Base-by-base conservation (phyloP, 306 rosid species). In the Calophaca sinica region DNA sequence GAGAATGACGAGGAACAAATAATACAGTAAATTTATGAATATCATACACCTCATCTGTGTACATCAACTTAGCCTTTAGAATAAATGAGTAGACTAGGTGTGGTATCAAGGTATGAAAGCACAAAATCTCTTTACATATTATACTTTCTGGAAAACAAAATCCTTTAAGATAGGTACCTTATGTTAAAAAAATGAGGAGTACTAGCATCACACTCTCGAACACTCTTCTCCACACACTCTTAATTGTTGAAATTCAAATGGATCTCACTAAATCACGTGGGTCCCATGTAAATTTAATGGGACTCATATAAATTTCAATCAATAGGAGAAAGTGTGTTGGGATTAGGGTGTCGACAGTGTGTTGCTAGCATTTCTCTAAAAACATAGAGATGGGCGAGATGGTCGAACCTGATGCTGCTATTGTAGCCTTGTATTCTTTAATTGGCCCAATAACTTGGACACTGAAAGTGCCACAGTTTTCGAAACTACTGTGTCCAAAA, bases 361-460 rank as follows among this genome's bases (percentile, higher is more conserved):
- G 1, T 20, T 20, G 26, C 26, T 20, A 20, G 26, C 26, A 20
- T 20, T 20, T 20, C 26, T 20, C 1, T 20, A 20, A 20, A 20
- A 20, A 20, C 26, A 20, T 20, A 20, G 1, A 20, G 26, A 20
- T 20, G 26, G 26, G 26, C 1, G 26, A 20, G 26, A 20, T 44
- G 49, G 49, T 5, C 9, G 5, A 62, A 75, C 82, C 82, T 69
- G 82, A 70, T 69, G 62, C 45, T 49, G 36, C 46, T 50, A 13
- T 62, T 69, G 62, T n/a, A 49, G 36, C 58, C 70, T 26, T 59
- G 63, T n/a, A 4, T 77, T 77, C 64, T 59, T 60, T 28, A 35
- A 11, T 49, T 38, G 63, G 9, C 9, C n/a, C 70, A 59, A 39
- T 69, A 59, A 49, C 63, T 2, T 69, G 62, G 62, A 49, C 76